These are phyloP conservation scores for Colletotrichum caudatum DNA, from an alignment of 2,329 filamentous ascomycete genomes.

Conservation along the genomic window DNA sequence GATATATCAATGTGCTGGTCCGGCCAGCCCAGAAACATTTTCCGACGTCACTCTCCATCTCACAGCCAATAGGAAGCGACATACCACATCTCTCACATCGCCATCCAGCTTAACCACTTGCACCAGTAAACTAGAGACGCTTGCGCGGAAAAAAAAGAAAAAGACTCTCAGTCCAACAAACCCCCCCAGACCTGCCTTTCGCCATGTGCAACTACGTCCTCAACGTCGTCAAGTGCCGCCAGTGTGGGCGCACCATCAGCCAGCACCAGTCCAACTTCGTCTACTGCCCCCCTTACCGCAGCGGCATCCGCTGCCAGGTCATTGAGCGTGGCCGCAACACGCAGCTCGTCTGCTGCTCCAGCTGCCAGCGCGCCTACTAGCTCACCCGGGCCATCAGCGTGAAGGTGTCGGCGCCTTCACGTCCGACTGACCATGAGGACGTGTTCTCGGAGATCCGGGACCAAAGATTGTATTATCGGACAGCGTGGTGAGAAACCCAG, in stretches of 20 bases:
- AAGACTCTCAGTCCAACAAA: too few species aligned
- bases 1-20: background rate
- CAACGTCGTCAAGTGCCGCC: slow-evolving; percentile 37
- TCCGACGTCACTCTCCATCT: background rate
- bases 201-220: slow-evolving; percentile 38
- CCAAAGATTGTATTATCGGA: background rate
- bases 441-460: background rate
- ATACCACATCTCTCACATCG: background rate
- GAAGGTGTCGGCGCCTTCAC: slow-evolving; percentile 50
- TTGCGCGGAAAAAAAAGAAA: too few species aligned
- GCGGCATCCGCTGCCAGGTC: slow-evolving; percentile 14
- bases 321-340: slow-evolving; percentile 31
- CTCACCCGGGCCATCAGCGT: slow-evolving; percentile 65
- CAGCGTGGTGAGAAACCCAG: background rate
- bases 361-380: slow-evolving; percentile 49
- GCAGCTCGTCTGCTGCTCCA: slow-evolving; percentile 26
- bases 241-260: slow-evolving; percentile 20
- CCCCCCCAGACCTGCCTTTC: background rate
- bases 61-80: too few species aligned
- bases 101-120: background rate
- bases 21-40: accelerated
- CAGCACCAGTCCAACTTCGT: slow-evolving; percentile 14
- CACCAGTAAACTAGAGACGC: background rate
- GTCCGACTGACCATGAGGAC: background rate
- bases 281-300: slow-evolving; percentile 33